Base-by-base conservation (phyloP, 2,329 filamentous ascomycete species). In the Botryosphaeria dothidea region DNA sequence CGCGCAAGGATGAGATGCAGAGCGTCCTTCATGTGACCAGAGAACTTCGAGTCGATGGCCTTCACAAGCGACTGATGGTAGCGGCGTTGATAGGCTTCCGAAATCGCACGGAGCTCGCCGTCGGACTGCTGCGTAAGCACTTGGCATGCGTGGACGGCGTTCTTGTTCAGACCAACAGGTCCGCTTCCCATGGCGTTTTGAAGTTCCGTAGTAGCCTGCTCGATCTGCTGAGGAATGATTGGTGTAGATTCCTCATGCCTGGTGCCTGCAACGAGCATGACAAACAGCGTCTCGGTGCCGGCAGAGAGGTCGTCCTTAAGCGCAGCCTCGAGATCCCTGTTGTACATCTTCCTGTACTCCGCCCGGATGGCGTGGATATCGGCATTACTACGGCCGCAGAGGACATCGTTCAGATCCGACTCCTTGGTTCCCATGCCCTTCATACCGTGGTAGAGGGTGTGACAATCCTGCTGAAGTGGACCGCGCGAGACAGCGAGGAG, bases 11-110 rank as follows among this genome's bases (percentile, higher is more conserved):
- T 92, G 74, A 88, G 88, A 27, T 95, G 79, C 0, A 98, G 84
- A 0, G 92, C 92, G 17, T 92, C 86, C 75, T 93, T 84, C 93
- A 98, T 97, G 75, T 98, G 94, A 0, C 94, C 94, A 0, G 89
- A 91, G 78, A 97, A 97, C 72, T 95, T 88, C 80, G 86, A 90
- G 67, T 88, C 87, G 70, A 98, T 88, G 57, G 92, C 88, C 36
- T 87, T 85, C 68, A 92, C 88, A 1, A 98, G 83, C 13, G 86
- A 81, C 43, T 85, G 85, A 21, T 88, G 86, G 75, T 93, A 96
- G 69, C 87, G 82, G 79, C 95, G 82, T 71, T 88, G 83, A 79
- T 96, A 98, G 0, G 88, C 84, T 61, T 91, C 85, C 13, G 86
- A 84, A 66, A 98, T 92, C 41, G 93, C 93, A 36, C 92, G 87